phyloP scores from a whole-genome alignment of 2,329 filamentous ascomycete genomes.

The Leptographium flavum region DNA sequence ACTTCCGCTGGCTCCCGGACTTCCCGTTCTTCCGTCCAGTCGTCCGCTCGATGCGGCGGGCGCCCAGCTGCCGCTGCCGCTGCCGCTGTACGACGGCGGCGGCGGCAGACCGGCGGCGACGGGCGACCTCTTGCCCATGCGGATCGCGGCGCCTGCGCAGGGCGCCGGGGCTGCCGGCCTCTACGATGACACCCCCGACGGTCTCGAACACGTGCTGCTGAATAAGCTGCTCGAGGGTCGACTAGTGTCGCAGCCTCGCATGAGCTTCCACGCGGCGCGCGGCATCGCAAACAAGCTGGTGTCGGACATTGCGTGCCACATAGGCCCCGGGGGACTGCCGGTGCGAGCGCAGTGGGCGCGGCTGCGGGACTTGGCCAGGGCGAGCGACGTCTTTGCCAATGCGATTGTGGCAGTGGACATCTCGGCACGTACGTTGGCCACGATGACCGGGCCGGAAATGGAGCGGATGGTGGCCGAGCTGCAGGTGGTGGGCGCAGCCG shows the following conservation, averaged over 20 bases:
- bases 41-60: too few relatives aligned
- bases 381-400: conserved; percentile 16
- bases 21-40: background rate
- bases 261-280: background rate
- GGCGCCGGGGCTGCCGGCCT: background rate
- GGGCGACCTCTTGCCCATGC: background rate
- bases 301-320: background rate
- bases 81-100: background rate
- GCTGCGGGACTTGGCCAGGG: background rate
- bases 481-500: background rate
- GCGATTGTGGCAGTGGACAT: conserved; percentile 16
- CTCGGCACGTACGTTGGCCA: conserved; percentile 7
- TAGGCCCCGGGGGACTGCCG: conserved; percentile 5
- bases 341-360: conserved; percentile 18
- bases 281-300: conserved; percentile 2
- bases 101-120: background rate
- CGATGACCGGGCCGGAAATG: background rate
- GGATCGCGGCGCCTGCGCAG: background rate
- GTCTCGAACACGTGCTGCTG: background rate
- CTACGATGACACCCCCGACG: background rate
- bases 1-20: background rate
- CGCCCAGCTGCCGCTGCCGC: background rate
- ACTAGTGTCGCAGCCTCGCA: background rate
- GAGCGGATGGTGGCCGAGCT: background rate
- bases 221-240: background rate